phyloP scores from a whole-genome alignment of 1,139 yeast species.

The Geotrichum australiense region DNA sequence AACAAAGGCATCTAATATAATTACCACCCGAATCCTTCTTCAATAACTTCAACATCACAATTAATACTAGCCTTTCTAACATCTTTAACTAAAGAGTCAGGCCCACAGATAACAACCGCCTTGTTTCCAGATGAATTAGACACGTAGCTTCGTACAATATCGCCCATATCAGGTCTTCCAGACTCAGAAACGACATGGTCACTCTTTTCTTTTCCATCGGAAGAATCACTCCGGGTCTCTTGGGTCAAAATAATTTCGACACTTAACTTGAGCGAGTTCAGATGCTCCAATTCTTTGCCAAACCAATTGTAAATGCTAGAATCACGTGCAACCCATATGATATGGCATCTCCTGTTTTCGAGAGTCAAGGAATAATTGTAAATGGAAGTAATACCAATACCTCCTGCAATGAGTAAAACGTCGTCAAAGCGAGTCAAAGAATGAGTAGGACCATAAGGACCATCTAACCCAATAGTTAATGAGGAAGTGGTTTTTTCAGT shows the following conservation, averaged over 20 bases:
- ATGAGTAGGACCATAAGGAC: conserved; percentile 49
- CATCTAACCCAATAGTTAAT: conserved; percentile 39
- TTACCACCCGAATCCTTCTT: conserved; percentile 41
- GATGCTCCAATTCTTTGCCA: conserved; percentile 40
- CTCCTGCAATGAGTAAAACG: conserved; percentile 49
- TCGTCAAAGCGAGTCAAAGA: conserved; percentile 47
- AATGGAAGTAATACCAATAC: conserved; percentile 59
- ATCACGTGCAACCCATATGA: conserved; percentile 50
- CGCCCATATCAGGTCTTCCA: conserved; percentile 41
- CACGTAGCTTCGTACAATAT: conserved; percentile 28
- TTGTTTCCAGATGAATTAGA: conserved; percentile 32
- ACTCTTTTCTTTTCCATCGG: background rate
- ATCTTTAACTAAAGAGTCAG: conserved; percentile 37
- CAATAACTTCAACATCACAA: conserved; percentile 28
- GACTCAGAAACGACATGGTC: conserved; percentile 22
- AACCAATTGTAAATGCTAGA: conserved; percentile 46
- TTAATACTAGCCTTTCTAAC: conserved; percentile 34
- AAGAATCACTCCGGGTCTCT: background rate
- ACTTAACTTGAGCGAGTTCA: conserved; percentile 21
- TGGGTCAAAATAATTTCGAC: conserved; percentile 5
- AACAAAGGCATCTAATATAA: background rate
- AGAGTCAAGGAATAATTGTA: conserved; percentile 22
- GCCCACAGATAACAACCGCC: conserved; percentile 41
- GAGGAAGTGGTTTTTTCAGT: background rate
- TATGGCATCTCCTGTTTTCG: conserved; percentile 30